Base-by-base conservation (phyloP, 306 rosid genomes). In the Mucuna pruriens region DNA sequence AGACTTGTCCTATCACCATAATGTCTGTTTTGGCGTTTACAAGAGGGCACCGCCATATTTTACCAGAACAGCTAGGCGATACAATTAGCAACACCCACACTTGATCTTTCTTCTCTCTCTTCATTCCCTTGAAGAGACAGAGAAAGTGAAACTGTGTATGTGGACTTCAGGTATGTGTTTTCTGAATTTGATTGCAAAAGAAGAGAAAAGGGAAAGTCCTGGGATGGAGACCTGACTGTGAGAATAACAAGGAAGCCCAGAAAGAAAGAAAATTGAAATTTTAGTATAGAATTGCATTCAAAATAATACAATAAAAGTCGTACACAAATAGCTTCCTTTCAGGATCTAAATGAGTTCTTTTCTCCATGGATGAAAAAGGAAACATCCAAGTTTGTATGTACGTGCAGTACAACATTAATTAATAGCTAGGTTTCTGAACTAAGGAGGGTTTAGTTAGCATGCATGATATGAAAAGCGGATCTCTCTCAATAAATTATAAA, bases 201-300 rank as follows among this genome's bases (percentile, higher is more conserved):
- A 88, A 84, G 78, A 46, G 5, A 7, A 11, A 84, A 85, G 82
- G 44, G 76, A 81, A 76, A 74, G 89, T 86, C 89, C 86, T 60
- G 54, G 76, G 88, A 92, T 92, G 88, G 92, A 88, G 98, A 92
- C 97, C 57, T 89, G 86, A 92, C 95, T 64, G 62, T 64, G 62
- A 40, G 70, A 66, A 84, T 85, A 82, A 86, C 49, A 5, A 29
- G 60, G 65, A 79, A 80, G 46, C 71, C 34, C 77, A 82, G 71
- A 84, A 66, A 72, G 69, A 74, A 57, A 79, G 15, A 26, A n/a
- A 65, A 42, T 12, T 2, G 15, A 20, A 13, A 15, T 4, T 40
- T 40, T 40, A 10, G 8, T 10, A 7, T 4, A 40, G 54, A 48
- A 4, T 48, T 13, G 20, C 6, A 4, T 13, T 48, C 1, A 13